phyloP scores from a whole-genome alignment of 1,139 yeast species.

The Suhomyces atakaporum region DNA sequence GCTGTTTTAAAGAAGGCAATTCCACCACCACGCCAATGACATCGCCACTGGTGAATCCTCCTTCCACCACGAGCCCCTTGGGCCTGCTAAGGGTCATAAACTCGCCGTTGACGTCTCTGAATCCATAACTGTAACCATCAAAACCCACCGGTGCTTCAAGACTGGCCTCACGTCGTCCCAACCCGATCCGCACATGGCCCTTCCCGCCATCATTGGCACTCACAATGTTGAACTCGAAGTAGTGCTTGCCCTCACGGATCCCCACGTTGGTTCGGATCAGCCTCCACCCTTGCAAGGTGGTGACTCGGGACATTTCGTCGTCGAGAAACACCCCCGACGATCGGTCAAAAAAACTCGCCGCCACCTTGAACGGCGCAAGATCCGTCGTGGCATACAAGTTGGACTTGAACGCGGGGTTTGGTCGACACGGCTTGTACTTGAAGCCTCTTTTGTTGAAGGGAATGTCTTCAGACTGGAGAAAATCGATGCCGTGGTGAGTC shows the following conservation, averaged over 20 bases:
- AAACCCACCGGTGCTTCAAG: conserved; percentile 95
- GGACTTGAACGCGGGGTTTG: conserved; percentile 61
- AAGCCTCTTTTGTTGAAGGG: conserved; percentile 83
- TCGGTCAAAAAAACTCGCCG: conserved; percentile 73
- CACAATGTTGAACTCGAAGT: conserved; percentile 69
- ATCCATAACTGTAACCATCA: conserved; percentile 91
- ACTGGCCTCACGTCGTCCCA: conserved; percentile 83
- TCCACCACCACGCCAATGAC: conserved; percentile 77
- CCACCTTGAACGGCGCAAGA: conserved; percentile 61
- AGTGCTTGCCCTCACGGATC: conserved; percentile 77
- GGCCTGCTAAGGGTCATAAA: conserved; percentile 77
- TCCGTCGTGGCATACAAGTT: conserved; percentile 76
- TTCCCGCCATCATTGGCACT: conserved; percentile 38
- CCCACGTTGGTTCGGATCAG: conserved; percentile 76
- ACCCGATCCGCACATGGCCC: conserved; percentile 77
- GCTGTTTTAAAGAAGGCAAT: conserved; percentile 57
- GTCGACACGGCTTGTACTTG: conserved; percentile 77
- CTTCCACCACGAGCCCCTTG: conserved; percentile 38
- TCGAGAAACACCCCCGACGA: conserved; percentile 59
- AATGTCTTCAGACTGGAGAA: conserved; percentile 65
- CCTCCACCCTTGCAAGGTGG: conserved; percentile 76
- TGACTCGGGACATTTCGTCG: conserved; percentile 43
- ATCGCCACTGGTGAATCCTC: conserved; percentile 72
- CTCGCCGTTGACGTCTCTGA: conserved; percentile 82
- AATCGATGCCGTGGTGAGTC: conserved; percentile 24